Percentiles rank a stretch among this genome's conserved stretches.
Conservation (phyloP, 768 basidiomycete genomes). For the Floccularia luteovirens region DNA sequence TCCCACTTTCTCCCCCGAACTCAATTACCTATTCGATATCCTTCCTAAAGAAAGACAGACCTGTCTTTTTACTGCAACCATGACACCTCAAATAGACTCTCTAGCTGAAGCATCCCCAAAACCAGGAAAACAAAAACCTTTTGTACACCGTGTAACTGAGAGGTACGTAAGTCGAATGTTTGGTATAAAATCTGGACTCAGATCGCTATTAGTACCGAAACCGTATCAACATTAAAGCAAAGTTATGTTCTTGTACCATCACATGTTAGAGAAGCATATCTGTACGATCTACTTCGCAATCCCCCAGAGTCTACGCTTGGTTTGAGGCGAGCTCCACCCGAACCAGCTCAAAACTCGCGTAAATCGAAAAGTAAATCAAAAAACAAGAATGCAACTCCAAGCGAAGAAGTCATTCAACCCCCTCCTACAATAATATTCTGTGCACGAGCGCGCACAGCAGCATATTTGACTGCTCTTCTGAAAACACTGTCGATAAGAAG, state of each 20-base stretch:
- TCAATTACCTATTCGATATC: conserved; percentile 66
- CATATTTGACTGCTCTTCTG: conserved; percentile 77
- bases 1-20: conserved; percentile 80
- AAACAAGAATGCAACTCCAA: conserved; percentile 31
- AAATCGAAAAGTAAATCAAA: conserved; percentile 14
- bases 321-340: conserved; percentile 58
- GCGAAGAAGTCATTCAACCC: conserved; percentile 59
- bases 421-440: conserved; percentile 98
- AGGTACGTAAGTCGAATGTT: conserved; percentile 31
- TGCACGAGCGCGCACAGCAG: conserved; percentile 77
- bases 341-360: conserved; percentile 27
- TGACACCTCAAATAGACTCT: conserved; percentile 79
- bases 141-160: conserved; percentile 73
- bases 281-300: conserved; percentile 83
- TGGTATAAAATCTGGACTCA: conserved; percentile 2
- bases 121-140: conserved; percentile 80
- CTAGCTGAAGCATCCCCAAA: conserved; percentile 66
- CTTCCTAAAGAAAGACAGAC: conserved; percentile 90
- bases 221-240: conserved; percentile 83
- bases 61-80: conserved; percentile 92
- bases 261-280: conserved; percentile 88
- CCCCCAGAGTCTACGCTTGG: conserved; percentile 74
- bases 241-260: conserved; percentile 90
- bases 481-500: conserved; percentile 76
- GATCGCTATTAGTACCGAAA: conserved; percentile 59